phyloP scores from a whole-genome alignment of 257 asterid species.

The Verbascum thapsus region DNA sequence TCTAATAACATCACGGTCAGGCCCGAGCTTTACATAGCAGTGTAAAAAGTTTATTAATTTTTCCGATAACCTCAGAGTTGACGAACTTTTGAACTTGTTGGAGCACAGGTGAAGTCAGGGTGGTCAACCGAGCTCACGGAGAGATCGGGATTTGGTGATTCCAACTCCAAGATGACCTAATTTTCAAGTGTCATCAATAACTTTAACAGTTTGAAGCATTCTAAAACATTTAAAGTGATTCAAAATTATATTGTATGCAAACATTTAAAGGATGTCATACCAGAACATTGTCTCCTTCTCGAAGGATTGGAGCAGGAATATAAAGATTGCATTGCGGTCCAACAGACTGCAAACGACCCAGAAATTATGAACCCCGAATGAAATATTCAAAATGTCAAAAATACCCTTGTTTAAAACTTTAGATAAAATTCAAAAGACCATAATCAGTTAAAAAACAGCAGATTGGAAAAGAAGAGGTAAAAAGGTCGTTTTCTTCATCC shows the following conservation, averaged over 20 bases:
- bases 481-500: constrained; percentile 12
- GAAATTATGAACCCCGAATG: no score
- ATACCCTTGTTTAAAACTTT: no score
- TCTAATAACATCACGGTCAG: background rate
- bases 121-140: constrained; percentile 53
- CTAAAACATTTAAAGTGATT: background rate
- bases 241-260: background rate
- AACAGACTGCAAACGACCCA: constrained; percentile 55
- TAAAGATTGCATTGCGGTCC: constrained; percentile 97
- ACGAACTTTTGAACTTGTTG: constrained; percentile 25
- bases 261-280: constrained; percentile 44
- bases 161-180: constrained; percentile 85
- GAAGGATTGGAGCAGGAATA: constrained; percentile 86
- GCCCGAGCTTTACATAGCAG: background rate
- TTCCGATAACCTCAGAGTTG: constrained; percentile 28
- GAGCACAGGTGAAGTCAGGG: constrained; percentile 75
- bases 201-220: background rate
- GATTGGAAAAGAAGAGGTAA: no score
- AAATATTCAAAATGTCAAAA: no score
- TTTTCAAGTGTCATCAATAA: constrained; percentile 10
- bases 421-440: no score
- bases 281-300: constrained; percentile 66
- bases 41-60: background rate
- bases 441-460: no score
- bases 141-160: constrained; percentile 55